Conservation (phyloP, 2,329 filamentous ascomycete genomes). For the Aspergillus sp. region DNA sequence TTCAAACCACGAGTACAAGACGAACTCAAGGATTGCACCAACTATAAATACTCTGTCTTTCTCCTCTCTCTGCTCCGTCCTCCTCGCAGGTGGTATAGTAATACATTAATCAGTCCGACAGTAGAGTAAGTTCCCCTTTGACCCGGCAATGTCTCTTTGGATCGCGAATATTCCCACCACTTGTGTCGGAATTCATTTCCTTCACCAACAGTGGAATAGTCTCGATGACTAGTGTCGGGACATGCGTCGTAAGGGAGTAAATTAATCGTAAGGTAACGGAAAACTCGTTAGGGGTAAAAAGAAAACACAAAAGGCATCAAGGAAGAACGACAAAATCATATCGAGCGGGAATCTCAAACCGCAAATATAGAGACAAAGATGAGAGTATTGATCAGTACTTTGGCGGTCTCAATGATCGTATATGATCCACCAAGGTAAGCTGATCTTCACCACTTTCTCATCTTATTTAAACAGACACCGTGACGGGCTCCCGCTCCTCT, state of each 20-base stretch:
- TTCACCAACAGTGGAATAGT: background rate
- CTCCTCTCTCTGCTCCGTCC: background rate
- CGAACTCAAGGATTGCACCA: slow-evolving; percentile 3
- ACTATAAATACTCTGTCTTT: slow-evolving; percentile 7
- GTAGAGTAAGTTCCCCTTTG: background rate
- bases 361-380: slow-evolving; percentile 9
- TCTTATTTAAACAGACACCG: slow-evolving; percentile 17
- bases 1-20: slow-evolving; percentile 4
- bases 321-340: slow-evolving; percentile 10
- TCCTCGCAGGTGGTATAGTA: slow-evolving; percentile 17
- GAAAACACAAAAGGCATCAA: background rate
- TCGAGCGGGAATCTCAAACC: slow-evolving; percentile 17
- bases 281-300: slow-evolving; percentile 7
- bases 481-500: slow-evolving; percentile 38
- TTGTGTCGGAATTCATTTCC: background rate
- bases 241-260: slow-evolving; percentile 1
- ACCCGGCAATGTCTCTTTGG: background rate
- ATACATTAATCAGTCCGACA: slow-evolving; percentile 23
- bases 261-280: slow-evolving; percentile 6
- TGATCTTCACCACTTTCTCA: background rate
- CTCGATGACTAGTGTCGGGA: background rate
- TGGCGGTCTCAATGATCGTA: background rate
- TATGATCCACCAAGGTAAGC: background rate
- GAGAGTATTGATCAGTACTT: slow-evolving; percentile 7
- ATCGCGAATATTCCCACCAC: slow-evolving; percentile 2